These are phyloP conservation scores for Boehmeria nivea DNA, from an alignment of 306 rosid genomes.

Conservation along the genomic window DNA sequence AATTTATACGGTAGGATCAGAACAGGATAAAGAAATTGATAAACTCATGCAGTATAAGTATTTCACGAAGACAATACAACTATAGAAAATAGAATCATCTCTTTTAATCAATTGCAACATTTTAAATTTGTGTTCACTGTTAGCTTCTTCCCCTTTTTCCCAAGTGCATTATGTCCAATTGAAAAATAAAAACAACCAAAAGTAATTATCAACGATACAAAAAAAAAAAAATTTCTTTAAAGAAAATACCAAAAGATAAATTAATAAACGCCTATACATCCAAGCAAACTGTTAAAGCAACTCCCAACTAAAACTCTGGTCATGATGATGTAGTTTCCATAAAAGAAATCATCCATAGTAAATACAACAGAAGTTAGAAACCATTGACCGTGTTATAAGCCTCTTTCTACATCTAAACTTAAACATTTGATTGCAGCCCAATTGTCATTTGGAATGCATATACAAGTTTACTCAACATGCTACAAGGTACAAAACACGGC, in stretches of 20 bases:
- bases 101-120: neutral
- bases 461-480: too few species aligned
- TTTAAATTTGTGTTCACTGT: neutral
- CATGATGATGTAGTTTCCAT: neutral
- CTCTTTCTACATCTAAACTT: too few species aligned
- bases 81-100: neutral
- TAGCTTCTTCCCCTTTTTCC: neutral
- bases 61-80: neutral
- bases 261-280: neutral
- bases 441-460: too few species aligned
- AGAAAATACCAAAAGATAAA: neutral
- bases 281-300: neutral
- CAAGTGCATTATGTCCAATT: neutral
- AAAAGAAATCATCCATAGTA: neutral
- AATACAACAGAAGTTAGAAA: neutral
- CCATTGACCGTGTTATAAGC: too few species aligned
- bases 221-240: too few species aligned
- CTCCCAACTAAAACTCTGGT: neutral
- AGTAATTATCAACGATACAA: neutral
- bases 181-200: neutral
- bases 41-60: neutral
- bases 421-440: too few species aligned
- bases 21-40: neutral
- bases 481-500: too few species aligned
- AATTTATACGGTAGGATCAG: neutral